A percentile compares a stretch with the other conserved stretches of the same genome.
Evolutionary conservation across 495 filamentous ascomycete genomes (phyloP).

Genomic region (Penicillium tannophilum): DNA sequence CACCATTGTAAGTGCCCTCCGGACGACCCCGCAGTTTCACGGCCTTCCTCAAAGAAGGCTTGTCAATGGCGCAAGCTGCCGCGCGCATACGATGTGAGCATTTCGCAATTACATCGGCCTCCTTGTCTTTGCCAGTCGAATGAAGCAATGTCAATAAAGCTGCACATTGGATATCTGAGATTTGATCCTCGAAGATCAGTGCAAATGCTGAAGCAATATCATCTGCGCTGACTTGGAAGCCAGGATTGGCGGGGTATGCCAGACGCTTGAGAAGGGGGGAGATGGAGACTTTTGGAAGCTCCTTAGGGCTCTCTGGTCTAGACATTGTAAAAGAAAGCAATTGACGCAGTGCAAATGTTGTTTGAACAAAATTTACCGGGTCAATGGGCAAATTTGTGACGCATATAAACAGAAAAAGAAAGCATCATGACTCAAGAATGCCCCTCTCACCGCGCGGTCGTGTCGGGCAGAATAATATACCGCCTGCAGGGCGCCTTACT

Average conservation of each 20-base stretch:
- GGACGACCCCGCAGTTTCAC: slow-evolving; percentile 56
- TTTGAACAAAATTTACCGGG: background rate
- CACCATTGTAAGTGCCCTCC: slow-evolving; percentile 71
- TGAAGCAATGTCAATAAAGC: slow-evolving; percentile 86
- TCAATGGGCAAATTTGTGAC: slow-evolving; percentile 1
- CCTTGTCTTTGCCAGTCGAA: slow-evolving; percentile 77
- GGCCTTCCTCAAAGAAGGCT: slow-evolving; percentile 55
- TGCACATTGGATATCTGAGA: slow-evolving; percentile 81
- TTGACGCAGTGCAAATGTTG: background rate
- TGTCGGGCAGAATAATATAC: slow-evolving; percentile 21
- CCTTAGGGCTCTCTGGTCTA: slow-evolving; percentile 21
- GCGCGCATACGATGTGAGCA: slow-evolving; percentile 70
- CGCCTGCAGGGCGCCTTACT: slow-evolving; percentile 18
- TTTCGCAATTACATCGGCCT: slow-evolving; percentile 77
- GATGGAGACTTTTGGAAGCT: slow-evolving; percentile 63
- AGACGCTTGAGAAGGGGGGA: slow-evolving; percentile 78
- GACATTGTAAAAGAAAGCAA: background rate
- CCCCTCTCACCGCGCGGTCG: slow-evolving; percentile 16
- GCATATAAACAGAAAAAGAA: background rate
- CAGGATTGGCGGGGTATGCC: slow-evolving; percentile 62
- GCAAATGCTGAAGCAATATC: slow-evolving; percentile 88
- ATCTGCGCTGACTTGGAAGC: slow-evolving; percentile 62
- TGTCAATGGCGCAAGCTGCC: slow-evolving; percentile 68
- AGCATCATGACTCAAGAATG: slow-evolving; percentile 15
- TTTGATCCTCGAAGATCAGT: slow-evolving; percentile 80